phyloP scores from a whole-genome alignment of 345 rosid genomes.

The Arabis hirsuta region DNA sequence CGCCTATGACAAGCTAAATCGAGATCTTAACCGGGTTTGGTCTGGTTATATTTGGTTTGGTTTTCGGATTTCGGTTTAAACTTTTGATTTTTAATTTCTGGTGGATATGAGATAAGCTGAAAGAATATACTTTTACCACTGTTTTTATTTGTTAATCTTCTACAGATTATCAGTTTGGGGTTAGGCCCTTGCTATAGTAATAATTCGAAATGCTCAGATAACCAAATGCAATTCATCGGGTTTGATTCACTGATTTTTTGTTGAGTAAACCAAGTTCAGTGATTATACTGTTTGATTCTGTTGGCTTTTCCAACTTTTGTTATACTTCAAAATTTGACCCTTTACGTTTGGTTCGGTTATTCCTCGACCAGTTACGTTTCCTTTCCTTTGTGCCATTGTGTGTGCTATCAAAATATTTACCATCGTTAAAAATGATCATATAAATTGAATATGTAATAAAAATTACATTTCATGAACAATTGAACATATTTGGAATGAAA shows the following conservation, averaged over 20 bases:
- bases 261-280: constrained; percentile 9
- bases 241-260: constrained; percentile 20
- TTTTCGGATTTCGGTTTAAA: constrained; percentile 13
- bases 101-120: constrained; percentile 36
- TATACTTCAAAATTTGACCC: background rate
- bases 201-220: constrained; percentile 23
- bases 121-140: constrained; percentile 33
- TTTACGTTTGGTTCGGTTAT: background rate
- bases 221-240: constrained; percentile 18
- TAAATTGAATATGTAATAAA: no score
- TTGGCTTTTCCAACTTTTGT: background rate
- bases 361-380: background rate
- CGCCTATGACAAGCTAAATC: constrained; percentile 22
- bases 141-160: constrained; percentile 27
- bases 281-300: constrained; percentile 3
- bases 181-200: constrained; percentile 26
- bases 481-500: no score
- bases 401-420: background rate
- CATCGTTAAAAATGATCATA: background rate
- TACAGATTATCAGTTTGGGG: constrained; percentile 24
- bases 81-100: constrained; percentile 15
- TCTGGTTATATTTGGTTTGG: constrained; percentile 6
- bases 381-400: background rate
- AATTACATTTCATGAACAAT: no score
- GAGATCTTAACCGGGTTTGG: constrained; percentile 20